phyloP scores from a whole-genome alignment of 108 stramenopile species.

The Cyclotella atomus region DNA sequence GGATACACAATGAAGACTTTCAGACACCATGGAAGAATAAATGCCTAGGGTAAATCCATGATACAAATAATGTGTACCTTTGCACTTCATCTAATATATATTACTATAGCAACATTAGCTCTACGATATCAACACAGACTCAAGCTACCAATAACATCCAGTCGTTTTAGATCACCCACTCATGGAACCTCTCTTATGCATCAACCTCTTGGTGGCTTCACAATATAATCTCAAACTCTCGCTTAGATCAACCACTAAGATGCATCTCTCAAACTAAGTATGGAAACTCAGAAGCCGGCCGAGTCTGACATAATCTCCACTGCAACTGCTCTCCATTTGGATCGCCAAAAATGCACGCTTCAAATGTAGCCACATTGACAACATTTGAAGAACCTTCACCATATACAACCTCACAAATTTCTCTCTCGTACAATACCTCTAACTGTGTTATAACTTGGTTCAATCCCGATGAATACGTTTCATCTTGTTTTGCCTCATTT shows the following conservation, averaged over 20 bases:
- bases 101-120: too few species aligned
- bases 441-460: conserved; percentile 40
- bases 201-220: too few species aligned
- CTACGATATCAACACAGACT: too few species aligned
- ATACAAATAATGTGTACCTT: too few species aligned
- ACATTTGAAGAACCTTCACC: conserved; percentile 2
- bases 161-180: too few species aligned
- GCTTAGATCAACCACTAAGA: too few species aligned
- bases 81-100: too few species aligned
- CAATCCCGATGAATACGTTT: conserved; percentile 10
- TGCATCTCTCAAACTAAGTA: not conserved
- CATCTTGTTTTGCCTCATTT: conserved; percentile 32
- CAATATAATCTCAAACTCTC: too few species aligned
- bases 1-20: conserved; percentile 45
- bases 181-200: too few species aligned
- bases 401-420: conserved; percentile 2
- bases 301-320: conserved; percentile 25
- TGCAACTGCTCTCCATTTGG: conserved; percentile 34
- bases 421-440: conserved; percentile 47
- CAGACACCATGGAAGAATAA: conserved; percentile 11
- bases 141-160: too few species aligned
- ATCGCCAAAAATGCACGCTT: conserved; percentile 39
- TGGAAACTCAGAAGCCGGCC: conserved; percentile 19
- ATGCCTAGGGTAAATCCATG: conserved; percentile 6
- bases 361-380: conserved; percentile 40